Evolutionary conservation across 1,139 yeast species (phyloP), one percentile per base, ranked within the genome.

Genomic region (Suhomyces guaymorum): DNA sequence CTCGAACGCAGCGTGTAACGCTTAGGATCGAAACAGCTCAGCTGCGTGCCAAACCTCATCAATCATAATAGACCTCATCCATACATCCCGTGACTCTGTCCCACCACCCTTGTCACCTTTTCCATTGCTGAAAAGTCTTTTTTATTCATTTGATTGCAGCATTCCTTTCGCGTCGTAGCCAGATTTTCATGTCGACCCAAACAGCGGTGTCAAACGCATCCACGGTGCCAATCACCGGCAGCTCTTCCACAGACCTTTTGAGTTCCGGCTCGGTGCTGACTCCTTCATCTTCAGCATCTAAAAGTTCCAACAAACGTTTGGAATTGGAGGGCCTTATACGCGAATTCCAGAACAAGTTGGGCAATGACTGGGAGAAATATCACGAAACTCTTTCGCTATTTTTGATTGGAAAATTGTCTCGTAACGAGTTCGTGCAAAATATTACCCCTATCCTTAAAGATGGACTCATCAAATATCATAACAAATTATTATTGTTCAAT

Each of bases 351-450:
- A 70, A 71, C 36, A 69, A 73, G 40, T 59, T 90, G 39, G 97
- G 97, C 0, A 65, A 69, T 38, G 73, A 78, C 42, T 90, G 98
- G 98, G 92, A 84, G 47, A 75, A 76, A 41, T 90, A 90, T 58
- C 92, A 95, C 45, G 86, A 82, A 42, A 73, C 87, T 6, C 71
- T 90, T 24, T 80, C 94, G 41, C 65, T 77, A 35, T 90, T 87
- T 49, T 69, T 90, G 24, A 75, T 86, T 33, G 96, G 96, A 4
- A 82, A 81, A 53, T 65, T 89, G 15, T 84, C 96, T 5, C 72
- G 96, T 41, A 61, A 63, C 21, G 98, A 92, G 58, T 70, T 90
- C 42, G 78, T 80, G 39, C 63, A 63, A 11, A 76, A 65, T 22
- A 68, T 86, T 15, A 63, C 66, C 15, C 76, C 77, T 7, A 64